phyloP scores from a whole-genome alignment of 2,329 filamentous ascomycete genomes.

The Ceratocystis eucalypticola region DNA sequence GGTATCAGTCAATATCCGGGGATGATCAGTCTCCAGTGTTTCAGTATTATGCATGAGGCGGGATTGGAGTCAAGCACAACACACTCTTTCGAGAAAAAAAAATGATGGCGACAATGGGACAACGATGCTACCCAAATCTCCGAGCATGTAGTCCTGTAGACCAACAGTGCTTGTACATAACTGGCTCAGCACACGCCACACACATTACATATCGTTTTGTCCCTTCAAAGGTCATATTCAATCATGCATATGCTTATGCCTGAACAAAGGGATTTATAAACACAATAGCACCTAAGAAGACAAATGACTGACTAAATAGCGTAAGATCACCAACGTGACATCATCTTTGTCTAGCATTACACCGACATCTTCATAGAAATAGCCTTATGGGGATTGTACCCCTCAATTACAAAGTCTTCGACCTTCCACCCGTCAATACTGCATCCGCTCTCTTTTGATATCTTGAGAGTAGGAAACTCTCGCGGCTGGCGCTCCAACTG shows the following conservation, averaged over 20 bases:
- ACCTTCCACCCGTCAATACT: conserved; percentile 81
- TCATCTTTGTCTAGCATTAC: conserved; percentile 25
- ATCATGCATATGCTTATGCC: neutral
- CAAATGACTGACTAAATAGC: neutral
- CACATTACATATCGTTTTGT: neutral
- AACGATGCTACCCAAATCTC: neutral
- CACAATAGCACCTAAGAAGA: neutral
- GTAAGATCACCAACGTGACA: neutral
- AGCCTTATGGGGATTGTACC: conserved; percentile 78
- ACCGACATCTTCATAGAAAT: conserved; percentile 99
- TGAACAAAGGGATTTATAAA: neutral
- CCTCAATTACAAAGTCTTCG: conserved; percentile 76
- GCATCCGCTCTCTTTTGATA: conserved; percentile 52
- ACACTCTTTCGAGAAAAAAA: no score
- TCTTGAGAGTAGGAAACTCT: conserved; percentile 65
- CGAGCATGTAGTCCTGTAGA: neutral
- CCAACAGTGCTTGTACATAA: neutral
- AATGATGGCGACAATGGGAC: no score
- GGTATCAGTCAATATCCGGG: no score
- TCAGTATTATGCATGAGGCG: no score
- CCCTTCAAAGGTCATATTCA: neutral
- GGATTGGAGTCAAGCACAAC: no score
- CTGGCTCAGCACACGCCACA: neutral
- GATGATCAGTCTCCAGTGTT: no score
- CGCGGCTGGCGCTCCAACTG: conserved; percentile 71